Conservation (phyloP, 345 rosid genomes). For the Tarenaya hassleriana region DNA sequence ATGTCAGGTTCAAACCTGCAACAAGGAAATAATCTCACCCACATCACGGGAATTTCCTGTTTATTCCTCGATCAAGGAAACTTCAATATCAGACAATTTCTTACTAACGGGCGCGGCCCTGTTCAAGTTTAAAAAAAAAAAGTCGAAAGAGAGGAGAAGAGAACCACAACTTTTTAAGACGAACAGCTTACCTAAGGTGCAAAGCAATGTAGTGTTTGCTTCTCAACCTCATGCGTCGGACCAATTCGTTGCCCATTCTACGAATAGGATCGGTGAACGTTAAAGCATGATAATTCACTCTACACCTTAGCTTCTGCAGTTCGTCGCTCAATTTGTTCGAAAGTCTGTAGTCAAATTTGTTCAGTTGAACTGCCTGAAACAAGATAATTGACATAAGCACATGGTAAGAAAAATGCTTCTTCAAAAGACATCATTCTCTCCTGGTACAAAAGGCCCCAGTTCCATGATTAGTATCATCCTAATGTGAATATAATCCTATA, state of each 20-base stretch:
- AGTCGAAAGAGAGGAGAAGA: no score
- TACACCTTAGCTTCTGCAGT: conserved; percentile 88
- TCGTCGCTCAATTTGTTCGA: conserved; percentile 78
- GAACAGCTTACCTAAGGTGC: conserved; percentile 65
- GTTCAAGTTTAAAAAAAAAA: no score
- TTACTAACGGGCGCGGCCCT: no score
- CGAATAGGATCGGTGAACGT: conserved; percentile 77
- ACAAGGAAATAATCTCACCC: conserved; percentile 22
- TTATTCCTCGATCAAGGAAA: not conserved
- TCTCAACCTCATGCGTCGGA: conserved; percentile 64
- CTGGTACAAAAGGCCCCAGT: no score
- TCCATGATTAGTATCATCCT: not conserved
- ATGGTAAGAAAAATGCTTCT: not conserved
- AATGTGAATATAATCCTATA: no score
- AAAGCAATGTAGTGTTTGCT: conserved; percentile 82
- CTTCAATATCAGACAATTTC: not conserved
- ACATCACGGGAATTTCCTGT: conserved; percentile 18
- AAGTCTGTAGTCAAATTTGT: conserved; percentile 90
- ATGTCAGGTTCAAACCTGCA: conserved; percentile 95
- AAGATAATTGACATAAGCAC: conserved; percentile 7
- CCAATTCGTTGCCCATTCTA: conserved; percentile 67
- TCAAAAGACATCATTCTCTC: no score
- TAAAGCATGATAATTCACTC: conserved; percentile 89
- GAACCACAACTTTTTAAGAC: not conserved
- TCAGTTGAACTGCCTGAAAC: conserved; percentile 74